phyloP scores from a whole-genome alignment of 2,329 filamentous ascomycete genomes.

The Chaetomiaceae sp. region DNA sequence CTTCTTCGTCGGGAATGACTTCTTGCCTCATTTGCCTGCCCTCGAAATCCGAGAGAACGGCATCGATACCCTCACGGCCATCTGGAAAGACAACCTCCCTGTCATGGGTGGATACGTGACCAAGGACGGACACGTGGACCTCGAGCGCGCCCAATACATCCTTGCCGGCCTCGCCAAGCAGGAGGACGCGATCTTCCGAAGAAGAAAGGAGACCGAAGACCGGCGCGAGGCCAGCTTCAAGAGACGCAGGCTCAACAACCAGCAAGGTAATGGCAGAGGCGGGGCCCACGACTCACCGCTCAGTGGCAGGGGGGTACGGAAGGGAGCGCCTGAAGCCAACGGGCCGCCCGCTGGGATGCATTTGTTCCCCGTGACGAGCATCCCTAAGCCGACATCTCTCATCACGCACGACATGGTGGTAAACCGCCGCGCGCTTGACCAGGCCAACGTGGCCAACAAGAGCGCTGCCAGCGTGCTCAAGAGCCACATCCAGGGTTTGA shows the following conservation, averaged over 20 bases:
- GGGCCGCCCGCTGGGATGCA: slow-evolving; percentile 19
- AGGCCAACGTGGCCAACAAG: slow-evolving; percentile 80
- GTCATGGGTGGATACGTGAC: slow-evolving; percentile 94
- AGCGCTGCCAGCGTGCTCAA: slow-evolving; percentile 87
- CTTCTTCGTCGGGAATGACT: slow-evolving; percentile 99
- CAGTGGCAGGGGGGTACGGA: slow-evolving; percentile 16
- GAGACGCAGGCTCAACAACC: slow-evolving; percentile 58
- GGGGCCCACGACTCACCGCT: slow-evolving; percentile 31
- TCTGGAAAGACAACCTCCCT: slow-evolving; percentile 91
- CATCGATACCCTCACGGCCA: slow-evolving; percentile 92
- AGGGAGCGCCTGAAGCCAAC: slow-evolving; percentile 12
- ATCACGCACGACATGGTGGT: slow-evolving; percentile 86
- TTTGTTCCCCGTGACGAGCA: slow-evolving; percentile 39
- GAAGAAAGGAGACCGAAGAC: slow-evolving; percentile 80
- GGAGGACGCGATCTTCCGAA: slow-evolving; percentile 87
- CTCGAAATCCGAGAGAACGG: slow-evolving; percentile 95
- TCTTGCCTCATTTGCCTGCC: slow-evolving; percentile 93
- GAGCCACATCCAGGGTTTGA: slow-evolving; percentile 59
- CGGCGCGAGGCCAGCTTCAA: slow-evolving; percentile 73
- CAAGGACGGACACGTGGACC: slow-evolving; percentile 86
- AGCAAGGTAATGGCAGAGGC: slow-evolving; percentile 46
- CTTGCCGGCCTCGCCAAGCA: slow-evolving; percentile 82
- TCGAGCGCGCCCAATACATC: slow-evolving; percentile 81
- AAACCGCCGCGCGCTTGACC: slow-evolving; percentile 59
- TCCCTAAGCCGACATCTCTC: slow-evolving; percentile 40